phyloP scores from a whole-genome alignment of 164 flowering plant species.

The Dillenia suffruticosa region DNA sequence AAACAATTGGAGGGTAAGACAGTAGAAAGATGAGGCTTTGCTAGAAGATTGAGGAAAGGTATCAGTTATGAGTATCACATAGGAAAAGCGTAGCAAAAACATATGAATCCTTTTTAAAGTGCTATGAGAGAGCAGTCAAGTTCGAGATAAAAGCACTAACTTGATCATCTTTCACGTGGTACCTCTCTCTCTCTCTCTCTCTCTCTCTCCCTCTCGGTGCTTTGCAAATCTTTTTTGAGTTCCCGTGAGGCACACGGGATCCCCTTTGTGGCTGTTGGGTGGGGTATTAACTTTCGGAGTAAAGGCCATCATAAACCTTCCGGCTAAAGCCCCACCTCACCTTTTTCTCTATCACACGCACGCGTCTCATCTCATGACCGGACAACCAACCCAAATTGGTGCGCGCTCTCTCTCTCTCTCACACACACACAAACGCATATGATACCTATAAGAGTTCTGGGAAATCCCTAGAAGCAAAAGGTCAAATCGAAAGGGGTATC shows the following conservation, averaged over 20 bases:
- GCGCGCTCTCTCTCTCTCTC: conserved; percentile 4
- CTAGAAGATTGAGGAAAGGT: no score
- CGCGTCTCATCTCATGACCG: conserved; percentile 12
- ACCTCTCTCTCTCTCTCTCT: no score
- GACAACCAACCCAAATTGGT: not conserved
- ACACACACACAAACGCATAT: no score
- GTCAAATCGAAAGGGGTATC: conserved; percentile 19
- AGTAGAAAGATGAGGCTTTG: no score
- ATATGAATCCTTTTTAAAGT: no score
- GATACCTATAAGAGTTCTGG: not conserved
- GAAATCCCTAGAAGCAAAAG: conserved; percentile 15
- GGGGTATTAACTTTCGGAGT: not conserved
- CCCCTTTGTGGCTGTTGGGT: not conserved
- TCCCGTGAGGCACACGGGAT: conserved; percentile 29
- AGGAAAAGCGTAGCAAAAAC: no score
- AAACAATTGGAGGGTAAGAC: no score
- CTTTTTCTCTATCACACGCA: conserved; percentile 28
- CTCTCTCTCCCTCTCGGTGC: no score
- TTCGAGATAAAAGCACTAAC: no score
- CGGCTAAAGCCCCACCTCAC: conserved; percentile 11
- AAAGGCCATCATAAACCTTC: conserved; percentile 3
- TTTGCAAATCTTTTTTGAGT: conserved; percentile 5
- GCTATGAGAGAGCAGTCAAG: no score
- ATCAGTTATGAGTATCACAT: no score
- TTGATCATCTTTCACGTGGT: no score